Conservation (phyloP, 1,284 basidiomycete species). For the Cutaneotrichosporon curvatum region DNA sequence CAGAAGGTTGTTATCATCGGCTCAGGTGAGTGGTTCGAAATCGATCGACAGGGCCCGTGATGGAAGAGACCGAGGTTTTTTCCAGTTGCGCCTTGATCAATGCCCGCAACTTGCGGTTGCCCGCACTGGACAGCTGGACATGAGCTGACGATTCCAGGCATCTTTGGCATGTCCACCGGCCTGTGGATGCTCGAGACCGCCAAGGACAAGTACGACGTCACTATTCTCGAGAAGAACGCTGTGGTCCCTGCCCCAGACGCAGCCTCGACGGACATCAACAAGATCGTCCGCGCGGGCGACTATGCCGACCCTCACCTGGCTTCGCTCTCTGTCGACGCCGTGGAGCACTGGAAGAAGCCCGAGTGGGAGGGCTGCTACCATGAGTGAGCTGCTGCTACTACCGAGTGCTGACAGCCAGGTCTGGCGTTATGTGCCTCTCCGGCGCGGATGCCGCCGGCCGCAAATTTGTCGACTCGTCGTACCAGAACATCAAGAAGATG, state of each 20-base stretch:
- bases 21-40: constrained; percentile 10
- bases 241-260: constrained; percentile 45
- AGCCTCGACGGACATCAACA: constrained; percentile 46
- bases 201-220: constrained; percentile 33
- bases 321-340: constrained; percentile 39
- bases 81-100: too few relatives aligned
- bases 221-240: constrained; percentile 41
- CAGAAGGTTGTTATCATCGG: constrained; percentile 20
- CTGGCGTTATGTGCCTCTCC: constrained; percentile 37
- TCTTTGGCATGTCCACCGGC: constrained; percentile 46
- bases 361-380: constrained; percentile 70
- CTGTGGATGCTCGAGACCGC: constrained; percentile 43
- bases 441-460: constrained; percentile 21
- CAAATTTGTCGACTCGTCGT: constrained; percentile 33
- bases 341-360: constrained; percentile 42
- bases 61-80: too few relatives aligned
- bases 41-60: not conserved
- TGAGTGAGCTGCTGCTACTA: constrained; percentile 53
- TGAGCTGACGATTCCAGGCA: constrained; percentile 23
- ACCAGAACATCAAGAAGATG: constrained; percentile 27
- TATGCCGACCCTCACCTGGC: constrained; percentile 40
- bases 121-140: too few relatives aligned
- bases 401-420: constrained; percentile 16
- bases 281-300: constrained; percentile 45
- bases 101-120: too few relatives aligned